Evolutionary conservation across 1,284 basidiomycete species (phyloP).

Genomic region (Cutaneotrichosporon daszewskae): DNA sequence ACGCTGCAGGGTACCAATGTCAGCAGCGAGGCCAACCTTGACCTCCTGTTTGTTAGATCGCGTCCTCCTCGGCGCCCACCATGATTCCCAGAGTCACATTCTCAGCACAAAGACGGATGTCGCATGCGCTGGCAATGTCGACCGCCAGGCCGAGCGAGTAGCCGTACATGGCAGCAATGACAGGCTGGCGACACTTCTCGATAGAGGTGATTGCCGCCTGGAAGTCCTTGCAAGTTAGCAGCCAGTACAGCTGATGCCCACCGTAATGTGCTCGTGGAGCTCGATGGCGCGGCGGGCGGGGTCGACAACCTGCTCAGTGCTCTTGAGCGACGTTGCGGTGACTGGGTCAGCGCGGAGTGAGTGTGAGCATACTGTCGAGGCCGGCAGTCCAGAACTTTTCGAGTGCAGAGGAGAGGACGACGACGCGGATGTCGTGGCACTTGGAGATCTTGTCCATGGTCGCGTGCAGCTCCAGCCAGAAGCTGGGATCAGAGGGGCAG

Average conservation of each 20-base stretch:
- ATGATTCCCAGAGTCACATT: constrained; percentile 69
- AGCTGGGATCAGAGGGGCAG: constrained; percentile 48
- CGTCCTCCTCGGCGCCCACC: constrained; percentile 46
- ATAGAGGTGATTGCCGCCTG: constrained; percentile 67
- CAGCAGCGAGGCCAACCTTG: constrained; percentile 81
- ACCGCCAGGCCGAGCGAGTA: constrained; percentile 64
- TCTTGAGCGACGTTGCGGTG: constrained; percentile 6
- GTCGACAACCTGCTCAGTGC: constrained; percentile 44
- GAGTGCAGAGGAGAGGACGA: constrained; percentile 65
- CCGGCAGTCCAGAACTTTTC: constrained; percentile 75
- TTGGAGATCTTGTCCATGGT: constrained; percentile 58
- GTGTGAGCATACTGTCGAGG: constrained; percentile 60
- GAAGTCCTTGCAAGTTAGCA: constrained; percentile 51
- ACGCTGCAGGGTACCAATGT: constrained; percentile 81
- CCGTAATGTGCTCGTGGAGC: constrained; percentile 54
- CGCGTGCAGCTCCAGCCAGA: constrained; percentile 64
- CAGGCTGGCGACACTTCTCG: constrained; percentile 69
- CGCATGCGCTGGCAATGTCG: constrained; percentile 72
- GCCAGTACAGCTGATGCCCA: constrained; percentile 19
- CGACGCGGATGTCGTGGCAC: constrained; percentile 59
- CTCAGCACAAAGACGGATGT: constrained; percentile 68
- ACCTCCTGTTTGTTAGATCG: constrained; percentile 61
- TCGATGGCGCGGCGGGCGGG: constrained; percentile 56
- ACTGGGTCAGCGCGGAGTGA: constrained; percentile 1
- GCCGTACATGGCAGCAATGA: constrained; percentile 79